Evolutionary conservation across 2,329 filamentous ascomycete species (phyloP), one percentile per base, ranked within the genome.

Genomic region (Verticillium zaregamsianum): DNA sequence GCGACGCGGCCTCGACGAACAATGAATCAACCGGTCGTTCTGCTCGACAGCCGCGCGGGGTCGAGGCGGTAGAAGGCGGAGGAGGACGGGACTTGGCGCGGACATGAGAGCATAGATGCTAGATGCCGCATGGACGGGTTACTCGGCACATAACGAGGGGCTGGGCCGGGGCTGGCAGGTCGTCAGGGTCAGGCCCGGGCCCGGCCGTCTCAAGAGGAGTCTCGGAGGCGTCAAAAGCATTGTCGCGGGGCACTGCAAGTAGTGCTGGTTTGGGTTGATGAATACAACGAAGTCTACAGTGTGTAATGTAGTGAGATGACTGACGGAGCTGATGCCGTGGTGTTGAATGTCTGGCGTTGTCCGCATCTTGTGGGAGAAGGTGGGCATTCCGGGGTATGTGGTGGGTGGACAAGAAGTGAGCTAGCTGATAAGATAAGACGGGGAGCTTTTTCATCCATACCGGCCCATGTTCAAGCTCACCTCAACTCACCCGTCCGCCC

Each of bases 351-450:
- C 28, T 28, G 28, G 5, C 28, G 28, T 35, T 52, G 45, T 14
- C 20, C 12, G n/a, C 9, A 9, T 11, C n/a, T 23, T n/a, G 8
- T 52, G 45, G 3, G n/a, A 25, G 11, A 4, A 23, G 33, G 33
- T 35, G 33, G 33, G 33, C 9, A 14, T 35, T 35, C 33, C 14
- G 45, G 45, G 11, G 45, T 15, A 28, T 3, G 23, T 40, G 20
- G 20, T 23, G 17, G 1, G 23, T 40, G 33, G 35, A 6, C 31
- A 11, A 31, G 35, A 49, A n/a, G 9, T 5, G 3, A 59, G 25
- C 12, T 57, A 62, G 37, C 11, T 39, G 55, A 64, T 49, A 39
- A 52, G 63, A 63, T 64, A 52, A 52, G 45, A 25, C n/a, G 58
- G 28, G 45, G 45, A 52, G 45, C n/a, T 20, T 23, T 52, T 52